A percentile compares a stretch with the other conserved stretches of the same genome.
Evolutionary conservation across 2,329 filamentous ascomycete genomes (phyloP).

Genomic region (Ascochyta koolunga): DNA sequence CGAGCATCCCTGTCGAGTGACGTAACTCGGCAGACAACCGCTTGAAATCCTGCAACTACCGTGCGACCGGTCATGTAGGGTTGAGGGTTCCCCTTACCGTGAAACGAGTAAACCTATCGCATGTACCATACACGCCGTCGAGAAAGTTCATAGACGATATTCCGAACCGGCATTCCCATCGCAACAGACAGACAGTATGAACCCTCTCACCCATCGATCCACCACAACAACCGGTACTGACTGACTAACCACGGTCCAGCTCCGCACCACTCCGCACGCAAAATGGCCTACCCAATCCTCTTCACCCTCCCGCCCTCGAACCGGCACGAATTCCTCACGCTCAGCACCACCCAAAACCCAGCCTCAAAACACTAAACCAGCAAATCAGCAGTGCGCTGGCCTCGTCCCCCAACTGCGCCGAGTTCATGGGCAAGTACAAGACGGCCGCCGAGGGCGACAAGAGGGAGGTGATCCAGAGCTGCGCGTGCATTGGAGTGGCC

Average conservation of each 20-base stretch:
- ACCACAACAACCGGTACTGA: too few species aligned
- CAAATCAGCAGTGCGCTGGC: slow-evolving; percentile 34
- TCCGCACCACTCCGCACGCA: not conserved
- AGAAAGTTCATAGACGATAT: too few species aligned
- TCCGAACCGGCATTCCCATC: too few species aligned
- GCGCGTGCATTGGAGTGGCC: slow-evolving; percentile 39
- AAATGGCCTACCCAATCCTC: slow-evolving; percentile 39
- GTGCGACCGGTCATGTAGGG: not conserved
- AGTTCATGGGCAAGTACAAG: slow-evolving; percentile 38
- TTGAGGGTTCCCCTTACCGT: not conserved
- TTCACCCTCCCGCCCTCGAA: slow-evolving; percentile 43
- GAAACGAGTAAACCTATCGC: not conserved
- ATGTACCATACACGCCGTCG: not conserved
- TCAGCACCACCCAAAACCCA: slow-evolving; percentile 29
- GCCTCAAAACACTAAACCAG: slow-evolving; percentile 41
- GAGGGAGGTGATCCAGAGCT: slow-evolving; percentile 40
- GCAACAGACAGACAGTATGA: too few species aligned
- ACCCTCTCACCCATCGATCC: too few species aligned
- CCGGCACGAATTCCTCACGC: slow-evolving; percentile 42
- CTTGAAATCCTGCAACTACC: slow-evolving; percentile 14
- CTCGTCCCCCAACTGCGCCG: slow-evolving; percentile 36
- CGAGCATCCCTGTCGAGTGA: slow-evolving; percentile 12
- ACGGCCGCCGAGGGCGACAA: slow-evolving; percentile 13
- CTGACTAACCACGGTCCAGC: not conserved
- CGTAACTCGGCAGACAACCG: slow-evolving; percentile 3